A percentile compares a stretch with the other conserved stretches of the same genome.
Conservation (phyloP, 2,329 filamentous ascomycete genomes). For the Cladorrhinum sp. region DNA sequence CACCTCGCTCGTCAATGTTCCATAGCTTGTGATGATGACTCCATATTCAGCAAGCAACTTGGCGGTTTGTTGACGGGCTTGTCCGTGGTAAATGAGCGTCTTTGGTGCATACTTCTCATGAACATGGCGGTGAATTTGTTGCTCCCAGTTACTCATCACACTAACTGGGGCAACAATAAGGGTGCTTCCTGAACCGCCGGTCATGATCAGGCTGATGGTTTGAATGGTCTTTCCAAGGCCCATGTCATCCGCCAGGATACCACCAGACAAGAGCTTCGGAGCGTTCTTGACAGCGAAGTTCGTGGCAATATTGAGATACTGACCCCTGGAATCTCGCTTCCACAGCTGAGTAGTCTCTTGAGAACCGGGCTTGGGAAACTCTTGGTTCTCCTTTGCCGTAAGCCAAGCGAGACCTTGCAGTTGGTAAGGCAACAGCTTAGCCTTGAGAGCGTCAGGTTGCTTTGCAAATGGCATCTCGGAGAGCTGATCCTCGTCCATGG, state of each 20-base stretch:
- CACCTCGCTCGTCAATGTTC: constrained; percentile 65
- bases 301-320: constrained; percentile 68
- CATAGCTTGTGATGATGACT: constrained; percentile 82
- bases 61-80: constrained; percentile 50
- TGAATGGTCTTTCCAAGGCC: constrained; percentile 87
- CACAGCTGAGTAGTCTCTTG: constrained; percentile 72
- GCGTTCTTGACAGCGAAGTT: constrained; percentile 58
- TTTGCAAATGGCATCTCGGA: constrained; percentile 68
- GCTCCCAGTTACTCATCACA: constrained; percentile 88
- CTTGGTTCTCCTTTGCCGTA: constrained; percentile 69
- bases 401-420: constrained; percentile 81
- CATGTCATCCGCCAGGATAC: constrained; percentile 91
- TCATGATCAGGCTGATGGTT: constrained; percentile 74
- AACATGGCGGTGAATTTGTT: constrained; percentile 73
- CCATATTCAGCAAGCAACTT: constrained; percentile 64
- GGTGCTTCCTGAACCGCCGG: constrained; percentile 57
- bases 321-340: constrained; percentile 51
- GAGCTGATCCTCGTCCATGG: constrained; percentile 67
- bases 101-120: constrained; percentile 59
- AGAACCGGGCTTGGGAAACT: constrained; percentile 57
- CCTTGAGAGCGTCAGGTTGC: constrained; percentile 63
- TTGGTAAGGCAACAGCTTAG: constrained; percentile 75
- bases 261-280: constrained; percentile 70
- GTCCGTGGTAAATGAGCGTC: constrained; percentile 73
- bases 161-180: constrained; percentile 79